phyloP scores from a whole-genome alignment of 345 rosid species.

The Eucalyptus decipiens region DNA sequence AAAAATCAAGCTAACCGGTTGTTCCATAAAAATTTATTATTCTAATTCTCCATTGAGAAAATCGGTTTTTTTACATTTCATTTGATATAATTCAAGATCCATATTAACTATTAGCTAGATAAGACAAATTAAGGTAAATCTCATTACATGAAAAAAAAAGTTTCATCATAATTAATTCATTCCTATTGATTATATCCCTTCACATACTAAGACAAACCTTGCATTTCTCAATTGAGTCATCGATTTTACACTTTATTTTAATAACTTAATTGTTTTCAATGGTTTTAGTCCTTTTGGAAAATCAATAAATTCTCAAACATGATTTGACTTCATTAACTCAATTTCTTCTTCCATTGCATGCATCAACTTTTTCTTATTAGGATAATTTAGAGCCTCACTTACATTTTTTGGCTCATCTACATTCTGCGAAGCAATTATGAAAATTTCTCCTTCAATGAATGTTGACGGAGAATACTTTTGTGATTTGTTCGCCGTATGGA shows the following conservation, averaged over 20 bases:
- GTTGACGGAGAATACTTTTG: rapidly evolving
- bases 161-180: no score
- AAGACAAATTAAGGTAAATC: no score
- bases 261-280: no score
- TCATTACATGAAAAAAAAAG: no score
- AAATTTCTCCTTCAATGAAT: rapidly evolving
- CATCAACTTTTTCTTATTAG: no score
- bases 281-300: no score
- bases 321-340: rapidly evolving
- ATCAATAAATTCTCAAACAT: rapidly evolving
- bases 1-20: rapidly evolving
- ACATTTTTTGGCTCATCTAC: rapidly evolving
- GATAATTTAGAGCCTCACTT: rapidly evolving
- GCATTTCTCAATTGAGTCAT: rapidly evolving
- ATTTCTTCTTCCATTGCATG: no score
- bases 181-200: rapidly evolving
- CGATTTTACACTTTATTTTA: rapidly evolving
- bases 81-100: rapidly evolving
- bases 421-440: rapidly evolving
- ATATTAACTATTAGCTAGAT: rapidly evolving
- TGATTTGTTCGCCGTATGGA: rapidly evolving
- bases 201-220: no score
- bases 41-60: no score
- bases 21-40: rapidly evolving
- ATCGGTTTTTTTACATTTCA: rapidly evolving